These are phyloP conservation scores for Galerina marginata DNA, from an alignment of 768 basidiomycete species.

Conservation along the genomic window DNA sequence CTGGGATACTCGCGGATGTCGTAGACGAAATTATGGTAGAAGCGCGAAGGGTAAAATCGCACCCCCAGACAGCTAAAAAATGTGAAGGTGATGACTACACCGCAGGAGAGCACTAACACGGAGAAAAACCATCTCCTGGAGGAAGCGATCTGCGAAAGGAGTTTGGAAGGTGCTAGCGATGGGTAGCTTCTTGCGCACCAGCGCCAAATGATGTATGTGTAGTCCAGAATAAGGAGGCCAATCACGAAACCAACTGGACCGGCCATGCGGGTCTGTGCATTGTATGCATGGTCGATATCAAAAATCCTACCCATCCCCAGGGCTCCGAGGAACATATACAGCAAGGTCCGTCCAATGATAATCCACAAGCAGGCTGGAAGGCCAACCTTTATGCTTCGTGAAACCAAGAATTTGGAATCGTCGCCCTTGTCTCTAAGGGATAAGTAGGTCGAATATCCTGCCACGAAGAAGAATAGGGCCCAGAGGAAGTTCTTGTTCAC, in stretches of 20 bases:
- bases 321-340: neutral
- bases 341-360: neutral
- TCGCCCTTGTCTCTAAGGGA: neutral
- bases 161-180: neutral
- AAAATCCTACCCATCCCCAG: neutral
- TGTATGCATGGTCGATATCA: neutral
- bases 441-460: slow-evolving; percentile 1
- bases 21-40: slow-evolving; percentile 1
- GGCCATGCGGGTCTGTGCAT: neutral
- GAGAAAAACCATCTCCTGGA: neutral
- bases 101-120: neutral
- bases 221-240: slow-evolving; percentile 3
- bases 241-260: slow-evolving; percentile 6
- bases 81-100: neutral
- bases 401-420: neutral
- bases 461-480: slow-evolving; percentile 3
- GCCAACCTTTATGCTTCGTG: neutral
- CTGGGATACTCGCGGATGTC: slow-evolving; percentile 4
- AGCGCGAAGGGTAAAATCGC: neutral
- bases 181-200: neutral
- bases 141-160: neutral
- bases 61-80: slow-evolving; percentile 2
- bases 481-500: slow-evolving; percentile 8
- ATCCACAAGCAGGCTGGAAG: slow-evolving; percentile 2
- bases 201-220: neutral